Percentiles rank a stretch among this genome's conserved stretches.
phyloP scores from a whole-genome alignment of 805 yeast genomes.

The Candida maris region DNA sequence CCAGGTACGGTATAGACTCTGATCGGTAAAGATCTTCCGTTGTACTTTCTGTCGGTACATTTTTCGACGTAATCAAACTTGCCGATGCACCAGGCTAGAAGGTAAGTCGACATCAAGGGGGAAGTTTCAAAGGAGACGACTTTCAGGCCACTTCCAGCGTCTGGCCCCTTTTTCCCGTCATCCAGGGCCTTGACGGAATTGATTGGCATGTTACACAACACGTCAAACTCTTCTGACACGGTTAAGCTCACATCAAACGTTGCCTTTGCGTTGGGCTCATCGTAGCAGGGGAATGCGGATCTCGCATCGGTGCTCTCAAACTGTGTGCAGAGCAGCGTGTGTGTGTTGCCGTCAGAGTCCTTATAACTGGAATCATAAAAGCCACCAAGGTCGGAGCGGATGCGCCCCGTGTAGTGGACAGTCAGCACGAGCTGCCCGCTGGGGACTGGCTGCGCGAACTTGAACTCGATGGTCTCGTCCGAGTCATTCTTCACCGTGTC shows the following conservation, averaged over 20 bases:
- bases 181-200: slow-evolving; percentile 16
- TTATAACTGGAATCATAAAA: slow-evolving; percentile 47
- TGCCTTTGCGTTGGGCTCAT: slow-evolving; percentile 55
- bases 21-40: slow-evolving; percentile 43
- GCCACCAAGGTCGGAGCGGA: slow-evolving; percentile 56
- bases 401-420: slow-evolving; percentile 38
- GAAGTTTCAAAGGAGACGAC: slow-evolving; percentile 41
- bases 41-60: slow-evolving; percentile 37
- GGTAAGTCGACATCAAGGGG: slow-evolving; percentile 53
- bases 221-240: slow-evolving; percentile 32
- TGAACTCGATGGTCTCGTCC: slow-evolving; percentile 60
- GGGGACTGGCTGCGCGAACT: slow-evolving; percentile 40
- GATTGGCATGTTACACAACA: slow-evolving; percentile 48
- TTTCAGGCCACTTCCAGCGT: slow-evolving; percentile 8
- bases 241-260: slow-evolving; percentile 46
- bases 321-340: slow-evolving; percentile 48
- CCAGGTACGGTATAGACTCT: slow-evolving; percentile 53
- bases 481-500: slow-evolving; percentile 31
- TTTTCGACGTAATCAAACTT: slow-evolving; percentile 52
- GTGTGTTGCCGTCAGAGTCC: slow-evolving; percentile 33
- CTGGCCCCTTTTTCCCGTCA: slow-evolving; percentile 20
- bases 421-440: slow-evolving; percentile 31
- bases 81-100: slow-evolving; percentile 58
- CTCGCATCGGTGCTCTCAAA: slow-evolving; percentile 60
- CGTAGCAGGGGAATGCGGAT: slow-evolving; percentile 55